Evolutionary conservation across 2,329 filamentous ascomycete species (phyloP), one percentile per base, ranked within the genome.

Genomic region (Paecilomyces dactylethromorphus): DNA sequence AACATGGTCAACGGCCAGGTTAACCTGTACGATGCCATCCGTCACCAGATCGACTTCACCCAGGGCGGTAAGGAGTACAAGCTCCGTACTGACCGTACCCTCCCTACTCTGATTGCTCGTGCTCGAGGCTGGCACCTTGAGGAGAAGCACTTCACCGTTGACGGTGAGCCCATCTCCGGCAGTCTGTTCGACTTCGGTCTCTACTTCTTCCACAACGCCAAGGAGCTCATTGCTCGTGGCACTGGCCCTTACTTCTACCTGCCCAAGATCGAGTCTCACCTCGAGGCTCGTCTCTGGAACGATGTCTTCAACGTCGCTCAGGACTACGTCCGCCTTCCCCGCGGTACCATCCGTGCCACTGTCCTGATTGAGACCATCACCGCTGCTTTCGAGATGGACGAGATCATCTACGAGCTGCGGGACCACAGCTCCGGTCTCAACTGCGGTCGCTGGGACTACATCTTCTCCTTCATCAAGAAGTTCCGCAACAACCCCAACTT

Each of bases 1-100:
- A 97, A 97, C 81, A 97, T 97, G 92, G 88, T 97, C 81, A 96
- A 94, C 68, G 94, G 94, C 63, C 94, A 99, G 79, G 87, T 97
- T 66, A 99, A 97, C 81, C 85, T 99, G 59, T 95, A 97, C 81
- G 94, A 97, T 70, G 94, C 92, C 66, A 92, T 96, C 73, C 90
- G 94, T 70, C 88, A 86, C 67, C 90, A 97, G 78, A 87, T 97
- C 68, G 93, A 97, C 81, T 97, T 97, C 84, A 95, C 94, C 82
- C 89, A 92, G 72, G 92, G 92, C 63, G 81, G 86, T 69, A 99
- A 97, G 80, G 92, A 96, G 72, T 99, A 99, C 82, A 97, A 96
- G 82, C 88, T 99, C 62, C 90, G 93, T 64, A 96, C 89, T 60
- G 93, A 97, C 80, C 87, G 89, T 68, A 85, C 82, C 56, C 86